Base-by-base conservation (phyloP, 441 rosid genomes). In the Croton laevigatus region DNA sequence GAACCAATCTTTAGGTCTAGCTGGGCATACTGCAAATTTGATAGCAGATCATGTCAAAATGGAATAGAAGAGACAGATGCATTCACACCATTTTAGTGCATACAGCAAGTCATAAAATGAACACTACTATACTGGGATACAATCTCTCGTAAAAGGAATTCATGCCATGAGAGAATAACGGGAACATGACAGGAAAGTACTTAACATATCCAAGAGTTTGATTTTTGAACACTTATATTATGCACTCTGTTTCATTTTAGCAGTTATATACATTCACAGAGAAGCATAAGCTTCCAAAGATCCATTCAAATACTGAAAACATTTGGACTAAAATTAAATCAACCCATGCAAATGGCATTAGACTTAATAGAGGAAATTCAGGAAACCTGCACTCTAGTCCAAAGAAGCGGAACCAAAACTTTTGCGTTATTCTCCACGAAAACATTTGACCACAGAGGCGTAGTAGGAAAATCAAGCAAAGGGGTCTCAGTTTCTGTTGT, bases 321-420 rank as follows among this genome's bases (percentile, higher is more conserved):
- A 5, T 20, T 61, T 1, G 38, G 23, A 48, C 32, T 65, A 52
- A 71, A 59, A 32, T 61, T 3, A 27, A 40, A 67, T 62, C 66
- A 46, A 59, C 48, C 48, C 38, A 66, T 53, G 54, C 52, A 69
- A 68, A 75, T 16, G 54, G 58, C n/a, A 73, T 20, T 42, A 57
- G 13, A 36, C 27, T 62, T 22, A 23, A 73, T 45, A 48, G 20
- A 42, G 65, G 66, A 34, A 65, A 75, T 72, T 62, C 17, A 60
- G 62, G 73, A 62, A 72, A 95, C 99, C 97, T 95, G 99, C 87
- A 95, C 93, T 83, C 99, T 88, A 68, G 88, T 87, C 99, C 99
- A 95, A 72, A 86, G 93, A 68, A 95, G 83, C 22, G 97, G 99
- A 76, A 95, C 97, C 87, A 93, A 81, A 78, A 89, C 98, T 85